phyloP scores from a whole-genome alignment of 352 stramenopile species.

The Pythium apleroticum region DNA sequence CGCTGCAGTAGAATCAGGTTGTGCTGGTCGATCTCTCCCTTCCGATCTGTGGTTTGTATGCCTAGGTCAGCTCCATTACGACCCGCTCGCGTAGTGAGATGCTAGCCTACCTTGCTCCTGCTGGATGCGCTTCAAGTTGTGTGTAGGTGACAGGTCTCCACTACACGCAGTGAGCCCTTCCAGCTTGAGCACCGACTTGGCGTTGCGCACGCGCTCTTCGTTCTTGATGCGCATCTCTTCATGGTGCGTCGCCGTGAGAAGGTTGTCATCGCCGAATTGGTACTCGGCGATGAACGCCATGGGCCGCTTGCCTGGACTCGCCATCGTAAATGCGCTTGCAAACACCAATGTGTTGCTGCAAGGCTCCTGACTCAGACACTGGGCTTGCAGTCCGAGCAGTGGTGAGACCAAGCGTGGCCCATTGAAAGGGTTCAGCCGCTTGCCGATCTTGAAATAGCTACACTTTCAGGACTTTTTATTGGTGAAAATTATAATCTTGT shows the following conservation, averaged over 20 bases:
- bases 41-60: constrained; percentile 34
- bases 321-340: constrained; percentile 31
- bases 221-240: constrained; percentile 51
- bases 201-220: constrained; percentile 44
- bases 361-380: not conserved
- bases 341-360: not conserved
- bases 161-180: constrained; percentile 30
- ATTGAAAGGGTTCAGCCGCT: not conserved
- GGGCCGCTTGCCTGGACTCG: constrained; percentile 38
- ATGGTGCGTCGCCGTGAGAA: constrained; percentile 49
- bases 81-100: too few species aligned
- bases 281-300: constrained; percentile 66
- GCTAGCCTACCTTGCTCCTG: constrained; percentile 55
- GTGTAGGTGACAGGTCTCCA: constrained; percentile 30
- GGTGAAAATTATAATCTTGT: not conserved
- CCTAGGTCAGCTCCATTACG: not conserved
- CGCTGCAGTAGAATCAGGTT: constrained; percentile 49
- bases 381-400: not conserved
- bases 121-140: constrained; percentile 58
- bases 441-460: constrained; percentile 18
- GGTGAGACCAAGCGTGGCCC: not conserved
- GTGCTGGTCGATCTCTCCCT: constrained; percentile 46
- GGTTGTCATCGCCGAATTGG: constrained; percentile 60
- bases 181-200: constrained; percentile 39
- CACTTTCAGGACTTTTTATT: constrained; percentile 1